Evolutionary conservation across 805 yeast genomes (phyloP).

Genomic region (Nakazawaea peltata): DNA sequence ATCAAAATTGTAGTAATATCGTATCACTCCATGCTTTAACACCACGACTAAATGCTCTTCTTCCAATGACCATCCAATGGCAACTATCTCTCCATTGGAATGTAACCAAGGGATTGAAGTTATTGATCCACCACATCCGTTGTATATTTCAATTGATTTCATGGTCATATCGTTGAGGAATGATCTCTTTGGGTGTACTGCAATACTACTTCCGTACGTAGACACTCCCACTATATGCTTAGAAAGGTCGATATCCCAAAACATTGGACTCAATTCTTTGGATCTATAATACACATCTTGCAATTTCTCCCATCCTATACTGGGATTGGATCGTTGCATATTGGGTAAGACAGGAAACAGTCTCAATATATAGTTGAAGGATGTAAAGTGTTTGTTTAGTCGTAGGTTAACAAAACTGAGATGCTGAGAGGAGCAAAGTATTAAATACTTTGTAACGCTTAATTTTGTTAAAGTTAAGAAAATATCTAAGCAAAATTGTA

Average conservation of each 20-base stretch:
- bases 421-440: too few species aligned
- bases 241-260: slow-evolving; percentile 35
- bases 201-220: slow-evolving; percentile 47
- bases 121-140: slow-evolving; percentile 25
- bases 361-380: too few species aligned
- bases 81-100: slow-evolving; percentile 45
- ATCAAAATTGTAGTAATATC: slow-evolving; percentile 57
- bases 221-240: slow-evolving; percentile 36
- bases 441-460: too few species aligned
- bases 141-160: slow-evolving; percentile 20
- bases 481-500: too few species aligned
- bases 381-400: too few species aligned
- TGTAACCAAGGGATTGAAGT: slow-evolving; percentile 31
- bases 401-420: too few species aligned
- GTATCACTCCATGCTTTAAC: slow-evolving; percentile 39
- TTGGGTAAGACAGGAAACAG: too few species aligned
- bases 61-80: slow-evolving; percentile 38
- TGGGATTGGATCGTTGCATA: slow-evolving; percentile 12
- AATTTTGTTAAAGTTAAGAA: too few species aligned
- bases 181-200: slow-evolving; percentile 29
- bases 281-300: slow-evolving; percentile 62
- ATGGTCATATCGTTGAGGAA: slow-evolving; percentile 5
- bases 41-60: slow-evolving; percentile 52
- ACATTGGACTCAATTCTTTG: slow-evolving; percentile 45
- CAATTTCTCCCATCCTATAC: slow-evolving; percentile 72